phyloP scores from a whole-genome alignment of 2,329 filamentous ascomycete species.

The Graphilbum sp. region DNA sequence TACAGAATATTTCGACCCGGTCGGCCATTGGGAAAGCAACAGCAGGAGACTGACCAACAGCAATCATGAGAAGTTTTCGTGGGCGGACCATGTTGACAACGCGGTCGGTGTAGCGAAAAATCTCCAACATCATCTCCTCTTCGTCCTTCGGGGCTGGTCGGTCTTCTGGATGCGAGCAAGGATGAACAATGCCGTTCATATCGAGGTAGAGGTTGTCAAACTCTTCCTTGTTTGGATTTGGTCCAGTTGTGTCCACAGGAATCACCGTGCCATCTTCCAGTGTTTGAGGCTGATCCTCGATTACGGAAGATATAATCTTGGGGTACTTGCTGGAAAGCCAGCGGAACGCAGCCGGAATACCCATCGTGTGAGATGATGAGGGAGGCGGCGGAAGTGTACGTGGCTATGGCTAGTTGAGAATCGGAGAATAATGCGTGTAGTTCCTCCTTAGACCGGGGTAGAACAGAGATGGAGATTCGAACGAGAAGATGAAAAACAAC shows the following conservation, averaged over 20 bases:
- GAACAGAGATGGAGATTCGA: too few relatives aligned
- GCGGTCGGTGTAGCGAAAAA: conserved; percentile 97
- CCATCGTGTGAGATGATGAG: conserved; percentile 39
- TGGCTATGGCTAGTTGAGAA: too few relatives aligned
- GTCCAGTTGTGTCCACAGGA: conserved; percentile 66
- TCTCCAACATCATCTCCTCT: conserved; percentile 98
- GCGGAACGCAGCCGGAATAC: conserved; percentile 87
- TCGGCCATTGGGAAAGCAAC: too few relatives aligned
- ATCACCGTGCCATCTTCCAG: conserved; percentile 69
- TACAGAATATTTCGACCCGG: too few relatives aligned
- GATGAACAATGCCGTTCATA: conserved; percentile 99
- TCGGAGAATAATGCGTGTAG: too few relatives aligned
- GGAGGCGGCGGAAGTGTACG: neutral
- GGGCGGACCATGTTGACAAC: conserved; percentile 98
- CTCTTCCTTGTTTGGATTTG: conserved; percentile 95
- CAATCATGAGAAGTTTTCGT: conserved; percentile 91
- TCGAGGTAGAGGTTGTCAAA: conserved; percentile 96
- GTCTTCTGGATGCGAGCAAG: conserved; percentile 94
- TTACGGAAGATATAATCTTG: conserved; percentile 85
- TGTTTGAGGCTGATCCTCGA: conserved; percentile 67
- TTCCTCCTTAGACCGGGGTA: too few relatives aligned
- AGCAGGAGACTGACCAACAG: conserved; percentile 75
- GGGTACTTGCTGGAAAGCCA: conserved; percentile 96
- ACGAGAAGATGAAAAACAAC: too few relatives aligned
- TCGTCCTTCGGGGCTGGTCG: conserved; percentile 80